These are phyloP conservation scores for Amanita thiersii DNA, from an alignment of 768 basidiomycete species.

Conservation along the genomic window DNA sequence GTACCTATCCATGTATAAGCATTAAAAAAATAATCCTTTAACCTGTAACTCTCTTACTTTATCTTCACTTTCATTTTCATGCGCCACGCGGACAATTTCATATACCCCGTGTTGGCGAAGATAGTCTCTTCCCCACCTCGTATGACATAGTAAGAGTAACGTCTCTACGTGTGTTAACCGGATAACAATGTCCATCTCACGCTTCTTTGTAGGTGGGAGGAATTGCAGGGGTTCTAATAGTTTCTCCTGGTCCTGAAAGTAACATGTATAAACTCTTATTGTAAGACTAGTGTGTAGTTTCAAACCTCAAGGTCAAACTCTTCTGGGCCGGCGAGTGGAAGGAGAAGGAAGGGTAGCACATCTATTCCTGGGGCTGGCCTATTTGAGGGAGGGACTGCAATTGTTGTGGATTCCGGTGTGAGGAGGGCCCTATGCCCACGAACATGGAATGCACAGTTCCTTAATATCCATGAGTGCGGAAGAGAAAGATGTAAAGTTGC, in stretches of 20 bases:
- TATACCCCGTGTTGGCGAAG: slow-evolving; percentile 80
- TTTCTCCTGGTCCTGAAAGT: slow-evolving; percentile 72
- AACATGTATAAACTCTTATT: background rate
- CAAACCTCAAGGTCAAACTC: slow-evolving; percentile 87
- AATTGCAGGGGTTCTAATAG: slow-evolving; percentile 82
- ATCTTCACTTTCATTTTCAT: slow-evolving; percentile 73
- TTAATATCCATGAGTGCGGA: slow-evolving; percentile 19
- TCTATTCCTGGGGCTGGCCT: slow-evolving; percentile 67
- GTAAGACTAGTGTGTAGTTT: background rate
- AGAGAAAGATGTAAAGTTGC: slow-evolving; percentile 1
- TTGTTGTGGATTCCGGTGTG: slow-evolving; percentile 47
- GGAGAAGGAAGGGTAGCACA: slow-evolving; percentile 74
- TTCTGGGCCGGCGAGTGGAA: slow-evolving; percentile 91
- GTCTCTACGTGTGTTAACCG: slow-evolving; percentile 86
- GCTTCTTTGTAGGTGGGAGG: slow-evolving; percentile 73
- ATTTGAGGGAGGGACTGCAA: slow-evolving; percentile 53
- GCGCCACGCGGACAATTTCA: slow-evolving; percentile 70
- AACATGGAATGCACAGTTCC: slow-evolving; percentile 73
- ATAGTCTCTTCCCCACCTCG: slow-evolving; percentile 80
- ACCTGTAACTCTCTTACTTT: slow-evolving; percentile 37
- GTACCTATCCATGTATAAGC: slow-evolving; percentile 41
- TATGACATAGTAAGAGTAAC: slow-evolving; percentile 81
- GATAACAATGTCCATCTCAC: slow-evolving; percentile 72
- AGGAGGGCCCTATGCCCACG: slow-evolving; percentile 66
- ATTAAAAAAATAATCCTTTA: slow-evolving; percentile 1